Base-by-base conservation (phyloP, 495 filamentous ascomycete species). In the Penicillium pulvis region DNA sequence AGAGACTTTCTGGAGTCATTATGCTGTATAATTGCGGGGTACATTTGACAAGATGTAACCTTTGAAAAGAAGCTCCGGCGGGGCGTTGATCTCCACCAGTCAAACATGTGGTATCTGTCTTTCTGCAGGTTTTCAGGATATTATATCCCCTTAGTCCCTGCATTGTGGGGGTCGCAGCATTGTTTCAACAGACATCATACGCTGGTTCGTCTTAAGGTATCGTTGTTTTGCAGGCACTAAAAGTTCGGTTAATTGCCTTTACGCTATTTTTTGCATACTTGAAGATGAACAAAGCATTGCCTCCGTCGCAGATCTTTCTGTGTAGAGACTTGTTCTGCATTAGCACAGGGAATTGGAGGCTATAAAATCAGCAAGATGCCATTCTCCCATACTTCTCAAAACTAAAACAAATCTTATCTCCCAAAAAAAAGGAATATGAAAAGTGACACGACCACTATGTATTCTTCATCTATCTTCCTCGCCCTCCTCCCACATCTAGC, bases 401-500 rank as follows among this genome's bases (percentile, higher is more conserved):
- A n/a, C n/a, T 4, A 28, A 4, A 28, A 7, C 28, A 28, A 28
- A 28, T 0, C 28, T 28, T 28, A 1, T 28, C 0, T 3, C 28
- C 28, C 20, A 23, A 23, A 28, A 28, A 28, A 28, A 28, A 35
- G 12, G 33, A 11, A 35, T 1, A 35, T 11, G 2, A 10, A 10
- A 35, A 35, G 33, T 35, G 28, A 35, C 33, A 10, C 8, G 0
- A 12, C 0, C 2, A 35, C 1, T 6, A 41, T 52, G 49, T 9
- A 23, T 36, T 24, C 49, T 41, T 50, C 52, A 30, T 39, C 42
- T 19, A 19, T 47, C 26, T 14, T 64, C 14, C 47, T 64, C 26
- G 31, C 42, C 9, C 7, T 26, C 9, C 51, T 64, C 2, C 54
- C 58, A 12, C 77, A 76, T 60, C 20, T 57, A 26, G 53, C 42